phyloP scores from a whole-genome alignment of 2,329 filamentous ascomycete species.

The Claviceps africana region DNA sequence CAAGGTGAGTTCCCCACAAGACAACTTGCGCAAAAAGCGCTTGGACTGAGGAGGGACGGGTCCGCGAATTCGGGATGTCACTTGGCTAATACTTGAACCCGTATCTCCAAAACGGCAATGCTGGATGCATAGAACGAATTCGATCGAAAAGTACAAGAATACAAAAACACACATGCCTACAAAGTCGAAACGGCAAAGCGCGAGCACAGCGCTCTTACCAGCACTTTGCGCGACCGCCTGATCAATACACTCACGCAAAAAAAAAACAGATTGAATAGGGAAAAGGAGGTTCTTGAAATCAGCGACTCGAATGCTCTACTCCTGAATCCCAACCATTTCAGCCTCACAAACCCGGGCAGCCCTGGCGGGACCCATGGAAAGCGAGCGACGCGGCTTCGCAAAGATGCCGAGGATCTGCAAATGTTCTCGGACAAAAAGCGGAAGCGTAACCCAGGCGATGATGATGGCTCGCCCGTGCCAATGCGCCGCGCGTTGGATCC shows the following conservation, averaged over 20 bases:
- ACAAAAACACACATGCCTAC: slow-evolving; percentile 45
- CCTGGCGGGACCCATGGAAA: slow-evolving; percentile 50
- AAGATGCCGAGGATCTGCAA: slow-evolving; percentile 44
- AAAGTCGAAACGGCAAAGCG: slow-evolving; percentile 47
- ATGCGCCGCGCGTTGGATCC: slow-evolving; percentile 41
- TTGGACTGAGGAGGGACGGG: too few relatives aligned
- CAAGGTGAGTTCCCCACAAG: slow-evolving; percentile 45
- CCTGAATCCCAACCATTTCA: slow-evolving; percentile 55
- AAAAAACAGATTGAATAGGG: slow-evolving; percentile 48
- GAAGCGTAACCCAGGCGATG: slow-evolving; percentile 45
- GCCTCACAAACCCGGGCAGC: slow-evolving; percentile 48
- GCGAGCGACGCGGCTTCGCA: slow-evolving; percentile 46
- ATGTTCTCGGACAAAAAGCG: slow-evolving; percentile 47
- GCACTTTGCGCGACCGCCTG: slow-evolving; percentile 50
- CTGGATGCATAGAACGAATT: slow-evolving; percentile 38
- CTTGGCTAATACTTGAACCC: background rate
- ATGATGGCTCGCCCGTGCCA: slow-evolving; percentile 49
- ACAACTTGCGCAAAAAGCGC: background rate
- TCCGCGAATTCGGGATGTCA: too few relatives aligned
- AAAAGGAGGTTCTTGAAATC: slow-evolving; percentile 56
- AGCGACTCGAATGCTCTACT: slow-evolving; percentile 51
- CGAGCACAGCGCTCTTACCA: slow-evolving; percentile 45
- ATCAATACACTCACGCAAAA: slow-evolving; percentile 52
- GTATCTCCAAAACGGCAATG: background rate
- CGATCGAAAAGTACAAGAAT: slow-evolving; percentile 46